Evolutionary conservation across 2,329 filamentous ascomycete genomes (phyloP), one percentile per base, ranked within the genome.

Genomic region (Cladosporium sp.): DNA sequence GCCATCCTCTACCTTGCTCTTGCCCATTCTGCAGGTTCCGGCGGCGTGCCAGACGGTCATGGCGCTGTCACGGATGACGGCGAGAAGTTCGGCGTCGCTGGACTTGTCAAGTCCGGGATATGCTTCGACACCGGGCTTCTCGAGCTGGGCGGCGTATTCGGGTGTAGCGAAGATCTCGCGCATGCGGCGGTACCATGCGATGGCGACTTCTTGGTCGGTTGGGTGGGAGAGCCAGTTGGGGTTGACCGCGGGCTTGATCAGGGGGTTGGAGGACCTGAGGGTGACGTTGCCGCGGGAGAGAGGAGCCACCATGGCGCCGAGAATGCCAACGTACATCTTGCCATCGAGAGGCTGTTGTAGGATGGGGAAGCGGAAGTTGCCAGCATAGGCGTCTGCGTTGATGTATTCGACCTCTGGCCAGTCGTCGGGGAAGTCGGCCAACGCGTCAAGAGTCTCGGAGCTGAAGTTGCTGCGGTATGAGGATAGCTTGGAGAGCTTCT

Each of bases 201-300:
- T 57, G 0, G 74, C 75, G 1, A 79, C 49, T 12, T 74, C 71
- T 26, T 72, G 65, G 58, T 80, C 78, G 0, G 69, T 67, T 0
- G 69, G 67, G 37, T 76, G 60, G 3, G 73, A 75, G 10, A 80
- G 70, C 76, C 76, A 80, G 46, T 73, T 73, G 0, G 77, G 76
- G 49, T 78, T 70, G 56, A 80, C 71, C 21, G 74, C 46, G 0
- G 79, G 79, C 0, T 67, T 61, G 28, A 71, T 71, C 0, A 61
- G n/a, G 0, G 72, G 74, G 56, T 75, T 69, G 16, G 72, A 65
- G 8, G 70, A 74, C 0, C 63, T 33, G 35, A 80, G 73, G 0
- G 74, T 75, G n/a, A 81, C 72, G 31, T 68, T 76, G 10, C 78
- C 79, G 3, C 76, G 74, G 5, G 75, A 78, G 0, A 76, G 61